Percentiles rank a stretch among this genome's conserved stretches.
phyloP scores from a whole-genome alignment of 164 flowering plant genomes.

The Tetrastigma voinierianum region DNA sequence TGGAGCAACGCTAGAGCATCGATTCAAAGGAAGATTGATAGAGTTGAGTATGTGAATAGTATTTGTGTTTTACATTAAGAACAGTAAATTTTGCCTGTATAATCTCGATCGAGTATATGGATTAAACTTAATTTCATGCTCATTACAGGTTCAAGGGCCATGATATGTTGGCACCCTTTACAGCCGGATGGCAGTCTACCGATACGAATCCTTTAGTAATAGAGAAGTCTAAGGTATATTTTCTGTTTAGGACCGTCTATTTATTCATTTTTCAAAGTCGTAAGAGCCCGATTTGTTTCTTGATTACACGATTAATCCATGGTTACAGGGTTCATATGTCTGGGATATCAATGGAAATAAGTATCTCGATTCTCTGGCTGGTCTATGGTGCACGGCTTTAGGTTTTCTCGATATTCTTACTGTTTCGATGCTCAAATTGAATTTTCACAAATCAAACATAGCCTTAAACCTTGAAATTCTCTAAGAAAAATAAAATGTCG shows the following conservation, averaged over 20 bases:
- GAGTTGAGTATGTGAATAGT: slow-evolving; percentile 35
- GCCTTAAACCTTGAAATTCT: too few relatives aligned
- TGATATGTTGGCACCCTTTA: slow-evolving; percentile 97
- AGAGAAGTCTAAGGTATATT: slow-evolving; percentile 76
- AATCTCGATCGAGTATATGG: neutral
- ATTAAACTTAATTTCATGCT: neutral
- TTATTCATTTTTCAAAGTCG: neutral
- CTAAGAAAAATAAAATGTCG: too few relatives aligned
- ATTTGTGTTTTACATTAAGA: neutral
- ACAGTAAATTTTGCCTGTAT: neutral
- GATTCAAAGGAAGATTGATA: slow-evolving; percentile 35
- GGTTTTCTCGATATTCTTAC: slow-evolving; percentile 38
- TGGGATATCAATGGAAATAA: slow-evolving; percentile 80
- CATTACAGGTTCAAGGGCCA: slow-evolving; percentile 77
- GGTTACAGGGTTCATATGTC: slow-evolving; percentile 75
- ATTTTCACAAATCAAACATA: too few relatives aligned
- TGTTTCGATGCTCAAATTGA: too few relatives aligned
- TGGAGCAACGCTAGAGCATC: slow-evolving; percentile 45
- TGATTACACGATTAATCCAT: neutral
- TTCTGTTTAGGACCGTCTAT: neutral
- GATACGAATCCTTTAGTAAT: slow-evolving; percentile 82
- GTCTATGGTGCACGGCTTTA: slow-evolving; percentile 93
- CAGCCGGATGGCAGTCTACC: slow-evolving; percentile 86
- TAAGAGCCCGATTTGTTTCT: neutral
- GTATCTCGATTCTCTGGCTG: slow-evolving; percentile 95